A percentile compares a stretch with the other conserved stretches of the same genome.
Evolutionary conservation across 306 rosid genomes (phyloP).

Genomic region (Purshia tridentata): DNA sequence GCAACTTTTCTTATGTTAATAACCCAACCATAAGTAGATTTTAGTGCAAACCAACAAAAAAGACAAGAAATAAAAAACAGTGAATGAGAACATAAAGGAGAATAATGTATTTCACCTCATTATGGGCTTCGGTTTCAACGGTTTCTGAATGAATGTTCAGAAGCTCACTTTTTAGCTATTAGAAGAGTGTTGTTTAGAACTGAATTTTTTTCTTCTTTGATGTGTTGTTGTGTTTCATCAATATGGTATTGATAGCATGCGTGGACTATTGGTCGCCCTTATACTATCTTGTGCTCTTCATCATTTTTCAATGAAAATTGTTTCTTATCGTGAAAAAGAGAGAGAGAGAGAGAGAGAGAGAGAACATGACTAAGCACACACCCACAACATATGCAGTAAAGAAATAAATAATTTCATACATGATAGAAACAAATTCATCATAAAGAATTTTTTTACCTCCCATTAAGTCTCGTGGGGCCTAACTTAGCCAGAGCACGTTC

Average conservation of each 20-base stretch:
- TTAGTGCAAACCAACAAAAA: too few relatives aligned
- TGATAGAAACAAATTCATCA: background rate
- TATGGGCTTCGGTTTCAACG: background rate
- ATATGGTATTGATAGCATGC: background rate
- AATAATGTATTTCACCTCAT: too few relatives aligned
- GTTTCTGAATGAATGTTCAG: background rate
- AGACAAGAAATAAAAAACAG: background rate
- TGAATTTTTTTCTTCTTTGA: background rate
- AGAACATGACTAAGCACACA: background rate
- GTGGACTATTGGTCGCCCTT: constrained; percentile 4
- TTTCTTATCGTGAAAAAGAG: background rate
- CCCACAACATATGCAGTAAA: background rate
- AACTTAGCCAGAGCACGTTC: constrained; percentile 90
- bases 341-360: background rate
- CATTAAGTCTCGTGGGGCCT: constrained; percentile 74
- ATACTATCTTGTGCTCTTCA: background rate
- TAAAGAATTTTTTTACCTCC: constrained; percentile 54
- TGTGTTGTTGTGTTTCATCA: background rate
- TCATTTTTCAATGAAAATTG: background rate
- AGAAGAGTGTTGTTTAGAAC: background rate
- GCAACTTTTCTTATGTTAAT: background rate
- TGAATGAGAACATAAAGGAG: background rate
- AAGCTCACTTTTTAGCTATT: background rate
- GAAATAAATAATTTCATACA: background rate
- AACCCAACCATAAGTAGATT: background rate